Evolutionary conservation across 805 yeast genomes (phyloP), one percentile per base, ranked within the genome.

Genomic region (Spencermartinsiella europaea): DNA sequence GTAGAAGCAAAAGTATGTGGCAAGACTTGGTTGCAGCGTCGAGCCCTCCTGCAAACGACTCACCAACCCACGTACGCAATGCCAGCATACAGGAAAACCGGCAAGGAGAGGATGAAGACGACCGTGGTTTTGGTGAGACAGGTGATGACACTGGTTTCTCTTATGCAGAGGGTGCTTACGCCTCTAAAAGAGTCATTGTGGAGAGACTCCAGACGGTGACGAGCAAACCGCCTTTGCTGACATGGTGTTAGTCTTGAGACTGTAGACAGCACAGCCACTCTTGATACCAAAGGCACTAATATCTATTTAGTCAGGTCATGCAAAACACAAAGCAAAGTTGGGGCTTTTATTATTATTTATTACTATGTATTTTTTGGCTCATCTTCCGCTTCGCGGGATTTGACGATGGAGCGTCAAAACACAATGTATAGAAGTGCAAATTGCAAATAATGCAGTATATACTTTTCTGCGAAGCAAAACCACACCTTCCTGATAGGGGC

Each of bases 171-270:
- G 55, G 46, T 10, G 41, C 47, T 14, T 46, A 48, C 3, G 64
- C 65, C 7, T 64, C 71, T 1, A 16, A 73, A 53, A 67, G 63
- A 36, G 85, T 80, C 2, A 72, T 81, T 2, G 75, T 81, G 3
- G 88, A 82, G 60, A 63, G 85, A 42, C 56, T 82, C 21, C 80
- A 78, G 54, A 71, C 75, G 14, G 81, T 75, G 2, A 68, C 69
- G 5, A 66, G 75, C 3, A 75, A 70, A 50, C 79, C 83, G 0
- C 86, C 88, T 0, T 77, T 82, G 1, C 80, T 81, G 51, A 79
- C 86, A 1, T 81, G 86, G 79, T 81, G 86, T 55, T 80, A 49
- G 53, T 10, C 22, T 19, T 34, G 19, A 14, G 25, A n/a, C n/a
- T n/a, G n/a, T n/a, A n/a, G n/a, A n/a, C n/a, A n/a, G n/a, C n/a